Base-by-base conservation (phyloP, 2,329 filamentous ascomycete species). In the Paecilomyces fulvus region DNA sequence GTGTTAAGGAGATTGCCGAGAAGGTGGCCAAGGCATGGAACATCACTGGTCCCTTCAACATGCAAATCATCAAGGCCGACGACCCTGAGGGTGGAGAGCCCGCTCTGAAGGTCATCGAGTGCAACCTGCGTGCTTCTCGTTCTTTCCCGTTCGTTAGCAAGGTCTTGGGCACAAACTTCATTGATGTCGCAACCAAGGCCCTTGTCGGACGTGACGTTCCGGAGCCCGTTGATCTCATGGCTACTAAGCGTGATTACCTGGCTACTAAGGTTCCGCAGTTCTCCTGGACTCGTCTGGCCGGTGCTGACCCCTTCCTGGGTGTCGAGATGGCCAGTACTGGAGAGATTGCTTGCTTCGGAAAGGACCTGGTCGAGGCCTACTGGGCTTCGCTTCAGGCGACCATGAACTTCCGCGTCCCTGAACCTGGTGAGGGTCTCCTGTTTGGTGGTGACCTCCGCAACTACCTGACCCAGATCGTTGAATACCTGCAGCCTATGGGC, bases 61-160 rank as follows among this genome's bases (percentile, higher is more conserved):
- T 99, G 92, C 94, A 99, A 73, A 95, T 99, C 76, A 97, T 99
- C 83, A 95, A 95, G 79, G 90, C 89, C 33, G 81, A 89, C 11
- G 80, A 88, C 67, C 84, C 87, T 30, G 85, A 89, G 58, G 88
- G 88, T 57, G 87, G 86, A 56, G 83, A 87, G 68, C 84, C 89
- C 31, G 80, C 83, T 28, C 83, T 97, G 63, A 96, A 96, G 81
- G 92, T 97, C 68, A 97, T 97, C 61, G 92, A 97, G 77, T 97
- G 92, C 80, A 97, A 97, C 75, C 85, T 97, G 60, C 92, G 92
- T 73, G 94, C 92, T 56, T 97, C 92, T 58, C 91, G 92, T 61
- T 97, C 92, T 0, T 97, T 97, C 86, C 92, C 94, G 70, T 97
- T 97, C 75, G 91, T 95, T 72, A 92, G 88, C 83, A 97, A 97